Evolutionary conservation across 345 rosid species (phyloP), one percentile per base, ranked within the genome.

Genomic region (Bruguiera parviflora): DNA sequence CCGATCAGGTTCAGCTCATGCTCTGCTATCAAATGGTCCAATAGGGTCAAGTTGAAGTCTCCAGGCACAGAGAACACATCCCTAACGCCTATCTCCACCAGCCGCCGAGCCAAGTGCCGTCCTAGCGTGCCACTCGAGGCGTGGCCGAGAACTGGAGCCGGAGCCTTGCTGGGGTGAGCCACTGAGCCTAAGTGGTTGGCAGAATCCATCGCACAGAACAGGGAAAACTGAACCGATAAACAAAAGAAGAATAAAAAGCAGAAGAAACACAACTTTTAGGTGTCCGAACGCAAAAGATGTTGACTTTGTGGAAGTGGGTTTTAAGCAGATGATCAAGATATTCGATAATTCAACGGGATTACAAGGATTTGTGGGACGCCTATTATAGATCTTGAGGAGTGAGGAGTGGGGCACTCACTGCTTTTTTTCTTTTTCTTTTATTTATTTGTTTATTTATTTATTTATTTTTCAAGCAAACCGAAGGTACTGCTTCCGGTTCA

Each of bases 41-140:
- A 65, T 21, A 88, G 87, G 0, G 88, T 76, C 73, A 88, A 60
- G 70, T 85, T 88, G 80, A 88, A 88, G 81, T 88, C 92, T 3
- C 92, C 92, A 0, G 92, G 92, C 31, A 88, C 92, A 2, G 92
- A 84, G 81, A 88, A 88, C 21, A 88, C 92, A 66, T 88, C 92
- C 25, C 65, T 67, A 31, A n/a, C 89, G 8, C 92, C 92, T 58
- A 88, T 84, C 88, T 88, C 88, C 64, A 82, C 92, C 20, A 88
- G 80, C 78, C 92, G 76, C 68, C 92, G 84, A 6, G 87, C 92
- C 62, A 88, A 76, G 76, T 88, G 87, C 51, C 80, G 35, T 1
- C 92, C 92, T 20, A 88, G 68, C 0, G 92, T 85, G 53, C 88
- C 89, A 5, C 65, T 37, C 25, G 39, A 19, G 24, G 66, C 64